Evolutionary conservation across 2,329 filamentous ascomycete species (phyloP), one percentile per base, ranked within the genome.

Genomic region (Aaosphaeria arxii): DNA sequence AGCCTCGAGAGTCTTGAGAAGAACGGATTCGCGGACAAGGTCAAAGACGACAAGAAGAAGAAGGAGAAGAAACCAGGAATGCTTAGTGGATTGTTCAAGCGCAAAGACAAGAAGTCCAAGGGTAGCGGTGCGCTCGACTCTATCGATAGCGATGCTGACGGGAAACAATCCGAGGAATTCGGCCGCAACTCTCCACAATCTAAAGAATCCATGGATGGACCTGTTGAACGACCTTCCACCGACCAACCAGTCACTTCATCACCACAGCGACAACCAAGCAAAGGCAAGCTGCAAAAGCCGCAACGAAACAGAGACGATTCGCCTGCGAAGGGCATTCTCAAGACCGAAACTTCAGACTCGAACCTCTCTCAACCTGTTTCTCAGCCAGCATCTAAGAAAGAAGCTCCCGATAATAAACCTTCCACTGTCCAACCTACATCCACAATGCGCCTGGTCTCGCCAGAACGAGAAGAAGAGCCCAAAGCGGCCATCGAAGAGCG

Each of bases 1-100:
- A 92, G 89, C 64, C 75, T 95, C 41, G 91, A 96, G 54, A 85
- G 84, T 49, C 78, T 89, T 44, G 87, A 90, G 48, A 91, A 88
- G 72, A 74, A 81, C 32, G 78, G 82, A 3, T 77, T 77, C 11
- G 72, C 76, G 24, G 88, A 91, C 39, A 83, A 82, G 61, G 62
- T 63, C 46, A 71, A 88, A 69, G 87, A 92, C 43, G 86, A 89
- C 56, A 88, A 87, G 71, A 89, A 85, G 66, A 86, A 83, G 68
- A 91, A 80, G 57, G 77, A 80, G 51, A 87, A 86, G 73, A 87
- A 89, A 64, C 75, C 81, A 5, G 83, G 84, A 43, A 88, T 88
- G 82, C 80, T 89, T 42, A 86, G 85, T 60, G 85, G 85, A 5
- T 71, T 86, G 5, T 86, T 86, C 72, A 85, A 85, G 58, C 76